These are phyloP conservation scores for Neurospora pannonica DNA, from an alignment of 495 filamentous ascomycete genomes.

Conservation along the genomic window DNA sequence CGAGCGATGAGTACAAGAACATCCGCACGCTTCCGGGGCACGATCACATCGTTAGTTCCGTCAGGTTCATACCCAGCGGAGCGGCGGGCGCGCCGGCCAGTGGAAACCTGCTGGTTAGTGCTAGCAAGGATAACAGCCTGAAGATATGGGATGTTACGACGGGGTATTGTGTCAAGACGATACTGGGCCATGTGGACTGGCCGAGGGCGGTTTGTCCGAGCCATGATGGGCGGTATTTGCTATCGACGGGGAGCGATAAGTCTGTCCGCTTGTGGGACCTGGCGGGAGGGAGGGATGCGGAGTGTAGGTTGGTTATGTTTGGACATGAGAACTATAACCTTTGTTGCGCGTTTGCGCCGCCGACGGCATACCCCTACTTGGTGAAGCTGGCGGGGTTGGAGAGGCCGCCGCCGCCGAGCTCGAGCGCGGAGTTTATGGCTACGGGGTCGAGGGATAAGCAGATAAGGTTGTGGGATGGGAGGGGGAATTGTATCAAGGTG, in stretches of 20 bases:
- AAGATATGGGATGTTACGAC: constrained; percentile 85
- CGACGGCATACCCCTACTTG: constrained; percentile 62
- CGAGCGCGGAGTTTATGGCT: constrained; percentile 75
- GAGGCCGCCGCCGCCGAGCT: constrained; percentile 52
- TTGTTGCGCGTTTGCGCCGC: constrained; percentile 76
- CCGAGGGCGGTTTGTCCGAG: constrained; percentile 71
- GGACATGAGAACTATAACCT: constrained; percentile 64
- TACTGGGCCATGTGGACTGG: constrained; percentile 71
- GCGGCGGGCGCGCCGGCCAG: constrained; percentile 42
- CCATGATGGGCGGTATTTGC: constrained; percentile 66
- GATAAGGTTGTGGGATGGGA: constrained; percentile 76
- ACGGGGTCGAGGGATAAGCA: constrained; percentile 83
- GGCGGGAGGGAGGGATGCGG: constrained; percentile 45
- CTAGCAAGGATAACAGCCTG: constrained; percentile 67
- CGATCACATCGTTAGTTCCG: constrained; percentile 74
- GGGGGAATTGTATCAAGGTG: constrained; percentile 75
- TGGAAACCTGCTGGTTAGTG: constrained; percentile 68
- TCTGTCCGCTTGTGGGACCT: constrained; percentile 75
- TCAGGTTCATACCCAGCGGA: constrained; percentile 79
- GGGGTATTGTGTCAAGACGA: constrained; percentile 77
- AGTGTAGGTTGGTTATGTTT: constrained; percentile 65
- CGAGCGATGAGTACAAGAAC: constrained; percentile 87
- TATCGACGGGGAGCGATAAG: constrained; percentile 70
- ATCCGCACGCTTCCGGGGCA: constrained; percentile 84
- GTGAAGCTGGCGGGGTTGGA: constrained; percentile 70